Conservation (phyloP, 768 basidiomycete genomes). For the Psilocybe sp. region DNA sequence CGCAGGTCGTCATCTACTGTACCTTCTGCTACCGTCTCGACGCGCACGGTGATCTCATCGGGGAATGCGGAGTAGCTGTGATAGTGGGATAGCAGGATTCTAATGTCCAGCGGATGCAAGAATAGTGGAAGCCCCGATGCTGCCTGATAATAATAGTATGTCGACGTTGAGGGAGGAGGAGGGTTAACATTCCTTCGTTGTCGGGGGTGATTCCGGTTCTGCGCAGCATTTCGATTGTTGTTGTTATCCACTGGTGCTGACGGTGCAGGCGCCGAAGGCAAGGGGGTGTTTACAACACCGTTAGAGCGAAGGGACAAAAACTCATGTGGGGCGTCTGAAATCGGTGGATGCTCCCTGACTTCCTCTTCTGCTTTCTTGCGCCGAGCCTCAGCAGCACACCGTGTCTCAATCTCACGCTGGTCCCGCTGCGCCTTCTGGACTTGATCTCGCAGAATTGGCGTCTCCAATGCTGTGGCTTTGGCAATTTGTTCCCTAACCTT, state of each 20-base stretch:
- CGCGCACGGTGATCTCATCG: slow-evolving; percentile 72
- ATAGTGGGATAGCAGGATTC: slow-evolving; percentile 85
- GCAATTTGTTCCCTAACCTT: slow-evolving; percentile 79
- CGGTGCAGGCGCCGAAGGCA: not conserved
- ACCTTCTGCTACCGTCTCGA: slow-evolving; percentile 73
- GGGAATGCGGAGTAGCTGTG: slow-evolving; percentile 81
- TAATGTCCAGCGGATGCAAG: slow-evolving; percentile 94
- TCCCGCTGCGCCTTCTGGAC: slow-evolving; percentile 64
- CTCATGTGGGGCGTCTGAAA: slow-evolving; percentile 52
- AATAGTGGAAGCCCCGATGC: slow-evolving; percentile 88
- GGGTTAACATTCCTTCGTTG: slow-evolving; percentile 82
- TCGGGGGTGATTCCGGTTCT: slow-evolving; percentile 43
- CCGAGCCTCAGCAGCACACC: slow-evolving; percentile 28
- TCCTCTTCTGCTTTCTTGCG: slow-evolving; percentile 26
- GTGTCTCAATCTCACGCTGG: slow-evolving; percentile 50
- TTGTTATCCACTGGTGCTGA: slow-evolving; percentile 11
- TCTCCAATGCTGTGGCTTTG: slow-evolving; percentile 76
- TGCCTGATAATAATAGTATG: slow-evolving; percentile 96
- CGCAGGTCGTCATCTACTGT: slow-evolving; percentile 91
- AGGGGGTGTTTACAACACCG: slow-evolving; percentile 10
- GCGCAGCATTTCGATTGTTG: slow-evolving; percentile 15
- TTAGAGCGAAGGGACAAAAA: slow-evolving; percentile 47
- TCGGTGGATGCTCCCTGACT: slow-evolving; percentile 2
- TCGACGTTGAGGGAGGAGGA: slow-evolving; percentile 81
- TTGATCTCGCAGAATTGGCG: slow-evolving; percentile 55